Conservation (phyloP, 345 rosid genomes). For the Eucalyptus erythrocorys region DNA sequence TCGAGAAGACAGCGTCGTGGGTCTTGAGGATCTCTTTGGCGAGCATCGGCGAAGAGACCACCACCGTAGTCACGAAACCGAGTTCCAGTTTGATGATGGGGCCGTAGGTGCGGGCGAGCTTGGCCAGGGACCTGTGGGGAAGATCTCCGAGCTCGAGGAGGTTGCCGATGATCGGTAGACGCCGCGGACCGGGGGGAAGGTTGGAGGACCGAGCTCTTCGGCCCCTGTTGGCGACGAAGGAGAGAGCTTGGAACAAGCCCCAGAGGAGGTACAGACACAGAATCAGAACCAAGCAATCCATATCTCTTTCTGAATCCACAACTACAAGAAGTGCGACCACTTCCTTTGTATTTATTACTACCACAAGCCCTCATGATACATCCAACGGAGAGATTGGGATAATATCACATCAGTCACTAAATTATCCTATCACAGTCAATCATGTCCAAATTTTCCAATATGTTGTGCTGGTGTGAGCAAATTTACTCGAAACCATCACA, state of each 20-base stretch:
- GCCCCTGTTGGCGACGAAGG: background rate
- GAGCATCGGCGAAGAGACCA: constrained; percentile 12
- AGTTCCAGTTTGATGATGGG: constrained; percentile 21
- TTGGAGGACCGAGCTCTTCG: background rate
- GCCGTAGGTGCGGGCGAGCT: constrained; percentile 22
- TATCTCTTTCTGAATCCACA: background rate
- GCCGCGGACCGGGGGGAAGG: constrained; percentile 17
- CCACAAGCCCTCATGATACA: background rate
- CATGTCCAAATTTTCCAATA: too few relatives aligned
- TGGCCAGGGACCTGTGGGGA: constrained; percentile 14
- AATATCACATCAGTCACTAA: background rate
- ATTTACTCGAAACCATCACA: background rate
- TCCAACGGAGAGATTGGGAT: background rate
- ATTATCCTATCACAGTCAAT: background rate
- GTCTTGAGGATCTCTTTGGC: constrained; percentile 32
- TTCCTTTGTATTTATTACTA: background rate
- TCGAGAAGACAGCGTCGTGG: constrained; percentile 13
- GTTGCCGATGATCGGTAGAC: constrained; percentile 25
- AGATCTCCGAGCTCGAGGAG: constrained; percentile 16
- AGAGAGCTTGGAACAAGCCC: background rate
- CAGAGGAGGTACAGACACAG: background rate
- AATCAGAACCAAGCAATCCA: background rate
- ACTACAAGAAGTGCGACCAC: too few relatives aligned
- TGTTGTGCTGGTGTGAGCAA: accelerated
- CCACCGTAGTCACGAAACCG: constrained; percentile 15